A percentile compares a stretch with the other conserved stretches of the same genome.
Conservation (phyloP, 768 basidiomycete genomes). For the Termitomyces sp. region DNA sequence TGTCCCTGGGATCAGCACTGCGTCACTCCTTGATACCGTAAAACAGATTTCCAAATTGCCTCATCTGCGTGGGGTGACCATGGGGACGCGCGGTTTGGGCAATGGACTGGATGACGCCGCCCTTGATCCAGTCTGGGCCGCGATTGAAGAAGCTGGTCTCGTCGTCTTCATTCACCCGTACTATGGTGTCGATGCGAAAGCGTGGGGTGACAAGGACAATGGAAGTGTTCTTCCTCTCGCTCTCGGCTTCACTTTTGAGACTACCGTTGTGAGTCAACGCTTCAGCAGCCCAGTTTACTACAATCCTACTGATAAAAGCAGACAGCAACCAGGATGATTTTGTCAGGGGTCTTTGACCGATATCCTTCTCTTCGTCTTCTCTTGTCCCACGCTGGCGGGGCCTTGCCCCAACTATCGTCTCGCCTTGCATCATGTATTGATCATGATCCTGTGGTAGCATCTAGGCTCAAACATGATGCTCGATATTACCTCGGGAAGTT, state of each 20-base stretch:
- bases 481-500: conserved; percentile 79
- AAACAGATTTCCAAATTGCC: conserved; percentile 60
- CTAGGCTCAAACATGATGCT: conserved; percentile 74
- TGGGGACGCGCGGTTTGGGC: conserved; percentile 78
- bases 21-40: conserved; percentile 59
- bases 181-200: conserved; percentile 69
- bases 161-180: conserved; percentile 86
- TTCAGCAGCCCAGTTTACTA: background rate
- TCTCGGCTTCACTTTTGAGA: conserved; percentile 88
- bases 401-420: conserved; percentile 79
- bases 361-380: conserved; percentile 72
- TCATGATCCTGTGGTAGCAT: conserved; percentile 78
- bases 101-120: conserved; percentile 76
- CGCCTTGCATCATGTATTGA: conserved; percentile 80
- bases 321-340: conserved; percentile 76
- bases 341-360: conserved; percentile 77
- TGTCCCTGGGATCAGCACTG: conserved; percentile 59
- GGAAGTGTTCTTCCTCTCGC: conserved; percentile 86
- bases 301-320: background rate
- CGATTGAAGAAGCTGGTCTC: conserved; percentile 62
- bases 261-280: conserved; percentile 61
- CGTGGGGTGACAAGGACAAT: conserved; percentile 75
- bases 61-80: conserved; percentile 71
- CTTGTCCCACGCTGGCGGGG: conserved; percentile 85
- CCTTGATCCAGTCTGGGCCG: conserved; percentile 80